These are phyloP conservation scores for Russula lepida DNA, from an alignment of 768 basidiomycete genomes.

Conservation along the genomic window DNA sequence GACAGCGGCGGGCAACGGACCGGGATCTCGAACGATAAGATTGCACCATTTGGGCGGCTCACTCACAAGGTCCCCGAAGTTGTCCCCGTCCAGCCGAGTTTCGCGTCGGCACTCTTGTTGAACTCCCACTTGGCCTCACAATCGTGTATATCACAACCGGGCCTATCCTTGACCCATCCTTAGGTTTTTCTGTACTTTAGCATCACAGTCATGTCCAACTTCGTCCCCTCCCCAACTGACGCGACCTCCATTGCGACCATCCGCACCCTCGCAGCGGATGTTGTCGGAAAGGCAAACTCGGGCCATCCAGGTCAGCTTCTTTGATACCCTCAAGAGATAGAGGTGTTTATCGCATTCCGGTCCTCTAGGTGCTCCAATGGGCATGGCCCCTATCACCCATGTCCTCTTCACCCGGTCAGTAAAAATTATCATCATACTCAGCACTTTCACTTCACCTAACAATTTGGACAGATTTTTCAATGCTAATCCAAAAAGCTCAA, in stretches of 20 bases:
- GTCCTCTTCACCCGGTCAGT: slow-evolving; percentile 76
- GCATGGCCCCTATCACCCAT: slow-evolving; percentile 80
- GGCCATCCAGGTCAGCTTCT: slow-evolving; percentile 70
- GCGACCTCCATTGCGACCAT: slow-evolving; percentile 60
- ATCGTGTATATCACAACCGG: not conserved
- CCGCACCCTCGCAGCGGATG: slow-evolving; percentile 66
- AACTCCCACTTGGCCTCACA: not conserved
- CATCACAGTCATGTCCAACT: slow-evolving; percentile 32
- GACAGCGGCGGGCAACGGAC: not conserved
- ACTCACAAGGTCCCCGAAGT: too few species aligned
- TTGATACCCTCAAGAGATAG: not conserved
- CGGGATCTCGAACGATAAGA: not conserved
- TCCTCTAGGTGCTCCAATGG: slow-evolving; percentile 78
- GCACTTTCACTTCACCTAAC: slow-evolving; percentile 4
- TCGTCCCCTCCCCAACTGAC: slow-evolving; percentile 37
- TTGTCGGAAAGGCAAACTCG: slow-evolving; percentile 83
- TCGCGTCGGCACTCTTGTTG: not conserved
- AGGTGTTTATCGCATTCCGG: not conserved
- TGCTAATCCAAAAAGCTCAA: slow-evolving; percentile 79
- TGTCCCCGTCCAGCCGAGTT: not conserved
- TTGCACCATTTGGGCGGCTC: not conserved
- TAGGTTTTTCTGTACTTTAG: not conserved
- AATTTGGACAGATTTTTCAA: slow-evolving; percentile 60
- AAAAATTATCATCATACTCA: not conserved
- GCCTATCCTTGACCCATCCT: not conserved